Conservation (phyloP, 192 early-diverging fungal genomes). For the Backusella australiensis region DNA sequence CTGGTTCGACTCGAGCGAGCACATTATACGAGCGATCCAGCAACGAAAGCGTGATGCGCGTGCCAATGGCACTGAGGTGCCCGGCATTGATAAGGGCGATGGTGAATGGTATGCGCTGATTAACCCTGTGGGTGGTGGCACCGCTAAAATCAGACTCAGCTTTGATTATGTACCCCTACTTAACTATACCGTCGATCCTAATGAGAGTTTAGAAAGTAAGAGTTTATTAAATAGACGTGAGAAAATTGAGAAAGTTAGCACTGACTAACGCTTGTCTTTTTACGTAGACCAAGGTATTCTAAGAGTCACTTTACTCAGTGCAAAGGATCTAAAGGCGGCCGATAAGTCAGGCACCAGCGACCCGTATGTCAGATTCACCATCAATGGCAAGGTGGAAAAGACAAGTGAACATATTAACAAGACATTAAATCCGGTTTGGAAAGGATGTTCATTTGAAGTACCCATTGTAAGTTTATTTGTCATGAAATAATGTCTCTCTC, state of each 20-base stretch:
- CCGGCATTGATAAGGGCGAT: conserved; percentile 8
- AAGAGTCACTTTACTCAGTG: conserved; percentile 33
- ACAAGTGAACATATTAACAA: conserved; percentile 61
- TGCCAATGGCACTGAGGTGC: neutral
- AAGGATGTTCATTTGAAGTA: conserved; percentile 25
- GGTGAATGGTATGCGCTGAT: conserved; percentile 31
- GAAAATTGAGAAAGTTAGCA: neutral
- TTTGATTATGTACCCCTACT: conserved; percentile 31
- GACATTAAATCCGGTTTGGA: conserved; percentile 57
- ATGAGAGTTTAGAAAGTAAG: conserved; percentile 39
- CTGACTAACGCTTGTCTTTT: neutral
- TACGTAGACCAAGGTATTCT: conserved; percentile 39
- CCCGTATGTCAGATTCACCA: conserved; percentile 57
- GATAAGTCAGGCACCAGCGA: conserved; percentile 55
- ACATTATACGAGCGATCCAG: conserved; percentile 23
- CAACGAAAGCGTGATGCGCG: neutral
- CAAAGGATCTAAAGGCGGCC: conserved; percentile 29
- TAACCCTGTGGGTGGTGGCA: neutral
- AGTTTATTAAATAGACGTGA: neutral
- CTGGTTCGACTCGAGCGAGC: conserved; percentile 20
- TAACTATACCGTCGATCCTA: conserved; percentile 24
- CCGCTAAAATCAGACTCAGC: conserved; percentile 26
- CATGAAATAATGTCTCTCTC: too few relatives aligned
- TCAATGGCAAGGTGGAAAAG: conserved; percentile 58
- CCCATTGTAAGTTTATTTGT: conserved; percentile 24